Evolutionary conservation across 495 filamentous ascomycete species (phyloP).

Genomic region (Geopyxis carbonaria): DNA sequence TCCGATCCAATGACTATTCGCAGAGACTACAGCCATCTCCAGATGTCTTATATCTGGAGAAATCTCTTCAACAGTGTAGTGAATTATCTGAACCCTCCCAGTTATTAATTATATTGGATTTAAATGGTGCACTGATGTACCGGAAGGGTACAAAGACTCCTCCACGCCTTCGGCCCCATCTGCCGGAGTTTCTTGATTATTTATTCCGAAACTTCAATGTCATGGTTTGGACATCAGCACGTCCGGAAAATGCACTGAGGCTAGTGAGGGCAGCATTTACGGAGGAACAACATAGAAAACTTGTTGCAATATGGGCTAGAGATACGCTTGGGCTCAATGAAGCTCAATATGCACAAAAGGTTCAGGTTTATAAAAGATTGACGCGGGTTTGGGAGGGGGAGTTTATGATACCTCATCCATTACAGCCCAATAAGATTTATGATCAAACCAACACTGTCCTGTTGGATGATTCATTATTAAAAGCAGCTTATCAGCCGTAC

Average conservation of each 20-base stretch:
- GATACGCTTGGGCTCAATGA: constrained; percentile 52
- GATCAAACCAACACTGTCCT: constrained; percentile 74
- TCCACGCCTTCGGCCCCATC: constrained; percentile 38
- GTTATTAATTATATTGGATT: constrained; percentile 69
- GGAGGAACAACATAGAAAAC: constrained; percentile 24
- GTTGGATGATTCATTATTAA: constrained; percentile 66
- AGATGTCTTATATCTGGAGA: constrained; percentile 27
- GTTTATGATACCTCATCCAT: constrained; percentile 37
- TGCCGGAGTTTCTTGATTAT: constrained; percentile 48
- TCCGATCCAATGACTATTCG: no score
- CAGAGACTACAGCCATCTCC: constrained; percentile 24
- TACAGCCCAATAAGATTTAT: constrained; percentile 34
- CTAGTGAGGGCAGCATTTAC: constrained; percentile 44
- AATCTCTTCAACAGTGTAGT: constrained; percentile 6
- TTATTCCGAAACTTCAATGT: constrained; percentile 51
- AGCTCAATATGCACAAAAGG: constrained; percentile 46
- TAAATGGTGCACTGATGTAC: constrained; percentile 77
- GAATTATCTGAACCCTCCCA: constrained; percentile 24
- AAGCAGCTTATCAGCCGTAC: constrained; percentile 64
- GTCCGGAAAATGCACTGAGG: constrained; percentile 44
- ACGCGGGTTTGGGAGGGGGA: constrained; percentile 47
- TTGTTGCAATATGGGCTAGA: constrained; percentile 65
- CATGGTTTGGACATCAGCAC: constrained; percentile 84
- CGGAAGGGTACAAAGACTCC: constrained; percentile 30
- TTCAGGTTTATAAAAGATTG: constrained; percentile 79